Percentiles rank a stretch among this genome's conserved stretches.
phyloP scores from a whole-genome alignment of 345 rosid genomes.

The Schrenkiella parvula region DNA sequence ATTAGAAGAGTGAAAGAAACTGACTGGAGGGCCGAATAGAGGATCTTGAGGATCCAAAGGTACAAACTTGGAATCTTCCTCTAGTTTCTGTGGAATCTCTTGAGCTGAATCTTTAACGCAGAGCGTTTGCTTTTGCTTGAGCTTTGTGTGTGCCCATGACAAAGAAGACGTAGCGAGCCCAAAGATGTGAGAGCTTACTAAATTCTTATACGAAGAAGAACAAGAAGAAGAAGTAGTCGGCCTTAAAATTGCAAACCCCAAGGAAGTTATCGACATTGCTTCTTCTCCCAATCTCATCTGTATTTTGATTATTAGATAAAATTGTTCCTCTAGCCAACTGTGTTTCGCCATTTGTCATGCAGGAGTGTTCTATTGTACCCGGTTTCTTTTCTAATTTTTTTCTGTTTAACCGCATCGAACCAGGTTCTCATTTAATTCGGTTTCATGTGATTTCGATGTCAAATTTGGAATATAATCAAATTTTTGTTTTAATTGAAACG shows the following conservation, averaged over 20 bases:
- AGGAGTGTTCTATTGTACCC: neutral
- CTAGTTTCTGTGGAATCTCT: constrained; percentile 56
- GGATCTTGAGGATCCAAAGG: constrained; percentile 74
- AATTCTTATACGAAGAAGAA: neutral
- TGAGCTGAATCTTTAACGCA: constrained; percentile 32
- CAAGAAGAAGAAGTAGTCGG: constrained; percentile 9
- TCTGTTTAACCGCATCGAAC: neutral
- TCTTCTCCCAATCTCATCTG: constrained; percentile 6
- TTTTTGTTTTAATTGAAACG: no score
- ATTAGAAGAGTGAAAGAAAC: constrained; percentile 43
- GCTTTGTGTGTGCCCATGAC: constrained; percentile 14
- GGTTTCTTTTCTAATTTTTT: neutral
- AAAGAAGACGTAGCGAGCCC: constrained; percentile 19
- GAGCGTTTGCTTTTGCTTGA: constrained; percentile 27
- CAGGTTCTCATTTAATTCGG: neutral
- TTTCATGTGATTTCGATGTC: neutral
- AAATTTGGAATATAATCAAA: neutral
- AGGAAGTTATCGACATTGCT: constrained; percentile 29
- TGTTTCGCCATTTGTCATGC: constrained; percentile 7
- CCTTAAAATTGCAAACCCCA: constrained; percentile 21
- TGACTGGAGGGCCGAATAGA: constrained; percentile 80
- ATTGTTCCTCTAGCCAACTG: constrained; percentile 4
- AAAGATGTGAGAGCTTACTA: neutral
- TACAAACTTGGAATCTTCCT: constrained; percentile 83
- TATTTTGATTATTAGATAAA: constrained; percentile 4